Conservation (phyloP, 345 rosid species). For the Eutrema japonicum region DNA sequence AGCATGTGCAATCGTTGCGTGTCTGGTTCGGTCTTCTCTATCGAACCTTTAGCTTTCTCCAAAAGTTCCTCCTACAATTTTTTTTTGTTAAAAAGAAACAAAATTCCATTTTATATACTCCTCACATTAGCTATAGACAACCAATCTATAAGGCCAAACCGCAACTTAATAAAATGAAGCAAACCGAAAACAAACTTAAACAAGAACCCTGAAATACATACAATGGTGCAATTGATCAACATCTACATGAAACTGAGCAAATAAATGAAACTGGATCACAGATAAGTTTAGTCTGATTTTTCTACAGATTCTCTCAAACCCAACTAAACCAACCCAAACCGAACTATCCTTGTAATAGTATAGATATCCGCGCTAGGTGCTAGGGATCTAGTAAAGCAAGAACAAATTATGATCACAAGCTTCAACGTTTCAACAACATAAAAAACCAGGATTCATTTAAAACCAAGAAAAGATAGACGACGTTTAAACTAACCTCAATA, state of each 20-base stretch:
- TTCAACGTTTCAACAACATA: neutral
- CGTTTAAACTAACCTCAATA: constrained; percentile 49
- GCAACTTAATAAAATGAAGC: too few species aligned
- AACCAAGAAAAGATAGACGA: neutral
- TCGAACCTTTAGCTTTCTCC: constrained; percentile 7
- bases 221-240: too few species aligned
- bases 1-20: constrained; percentile 12
- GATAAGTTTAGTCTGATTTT: neutral
- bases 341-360: neutral
- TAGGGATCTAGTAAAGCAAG: neutral
- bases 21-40: constrained; percentile 26
- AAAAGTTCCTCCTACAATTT: neutral
- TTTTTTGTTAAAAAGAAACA: neutral
- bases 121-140: neutral
- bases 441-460: neutral
- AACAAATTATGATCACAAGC: neutral
- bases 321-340: neutral
- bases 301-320: neutral
- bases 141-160: too few species aligned
- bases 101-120: neutral
- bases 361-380: neutral
- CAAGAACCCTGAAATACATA: too few species aligned
- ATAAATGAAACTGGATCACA: neutral
- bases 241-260: too few species aligned
- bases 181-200: too few species aligned